These are phyloP conservation scores for Ceratocystis alfenasii DNA, from an alignment of 2,329 filamentous ascomycete species.

Conservation along the genomic window DNA sequence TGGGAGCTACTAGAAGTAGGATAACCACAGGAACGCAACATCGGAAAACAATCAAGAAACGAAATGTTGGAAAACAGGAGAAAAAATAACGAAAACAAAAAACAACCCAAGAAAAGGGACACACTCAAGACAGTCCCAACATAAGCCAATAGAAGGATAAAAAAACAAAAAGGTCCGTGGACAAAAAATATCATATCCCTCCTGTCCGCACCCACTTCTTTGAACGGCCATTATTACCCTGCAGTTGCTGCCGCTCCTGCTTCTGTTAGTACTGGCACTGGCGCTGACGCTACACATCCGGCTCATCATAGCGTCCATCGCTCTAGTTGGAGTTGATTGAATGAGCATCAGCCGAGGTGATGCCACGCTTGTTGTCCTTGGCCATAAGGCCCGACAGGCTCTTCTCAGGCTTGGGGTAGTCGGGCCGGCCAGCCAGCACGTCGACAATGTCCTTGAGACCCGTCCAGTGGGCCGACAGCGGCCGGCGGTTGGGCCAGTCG, in stretches of 20 bases:
- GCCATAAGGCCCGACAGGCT: slow-evolving; percentile 41
- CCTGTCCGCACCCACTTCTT: neutral
- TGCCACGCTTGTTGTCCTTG: slow-evolving; percentile 50
- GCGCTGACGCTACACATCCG: neutral
- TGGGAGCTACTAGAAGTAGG: neutral
- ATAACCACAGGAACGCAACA: neutral
- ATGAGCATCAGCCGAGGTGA: slow-evolving; percentile 19
- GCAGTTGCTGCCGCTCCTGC: neutral
- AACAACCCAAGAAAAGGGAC: slow-evolving; percentile 6
- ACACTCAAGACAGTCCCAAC: neutral
- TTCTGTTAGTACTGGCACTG: neutral
- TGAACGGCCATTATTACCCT: neutral
- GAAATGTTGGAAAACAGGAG: too few species aligned
- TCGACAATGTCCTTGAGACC: slow-evolving; percentile 70
- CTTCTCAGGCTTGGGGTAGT: slow-evolving; percentile 39
- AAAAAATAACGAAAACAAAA: neutral
- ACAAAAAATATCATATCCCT: neutral
- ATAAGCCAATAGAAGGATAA: neutral
- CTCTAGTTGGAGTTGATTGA: slow-evolving; percentile 21
- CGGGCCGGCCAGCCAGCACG: slow-evolving; percentile 62
- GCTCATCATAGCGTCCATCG: slow-evolving; percentile 1
- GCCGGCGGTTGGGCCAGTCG: slow-evolving; percentile 83
- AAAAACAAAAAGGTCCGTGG: neutral
- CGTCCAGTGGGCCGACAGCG: slow-evolving; percentile 77
- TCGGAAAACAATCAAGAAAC: neutral